Percentiles rank a stretch among this genome's conserved stretches.
These are phyloP conservation scores for Komagataella kurtzmanii DNA, from an alignment of 805 yeast genomes.

Conservation along the genomic window DNA sequence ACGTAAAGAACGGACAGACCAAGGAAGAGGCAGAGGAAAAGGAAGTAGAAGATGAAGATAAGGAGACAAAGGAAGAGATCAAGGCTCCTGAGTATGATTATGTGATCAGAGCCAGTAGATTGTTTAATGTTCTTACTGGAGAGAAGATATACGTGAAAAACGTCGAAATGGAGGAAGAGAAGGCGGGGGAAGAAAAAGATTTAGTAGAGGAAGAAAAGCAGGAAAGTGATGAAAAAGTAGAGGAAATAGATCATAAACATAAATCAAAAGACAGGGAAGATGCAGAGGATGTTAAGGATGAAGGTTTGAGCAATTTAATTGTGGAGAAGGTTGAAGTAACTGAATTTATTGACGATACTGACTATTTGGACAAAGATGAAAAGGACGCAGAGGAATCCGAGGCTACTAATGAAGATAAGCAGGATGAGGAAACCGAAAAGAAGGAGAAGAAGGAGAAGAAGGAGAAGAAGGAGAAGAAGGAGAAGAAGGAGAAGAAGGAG, in stretches of 20 bases:
- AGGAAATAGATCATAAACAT: constrained; percentile 2
- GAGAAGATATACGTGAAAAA: constrained; percentile 18
- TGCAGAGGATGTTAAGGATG: constrained; percentile 1
- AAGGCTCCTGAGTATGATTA: constrained; percentile 21
- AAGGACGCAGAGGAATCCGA: constrained; percentile 3
- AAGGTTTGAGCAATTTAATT: constrained; percentile 15
- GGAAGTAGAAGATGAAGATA: constrained; percentile 2
- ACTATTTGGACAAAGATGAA: constrained; percentile 9
- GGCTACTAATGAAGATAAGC: constrained; percentile 8
- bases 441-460: constrained; percentile 7
- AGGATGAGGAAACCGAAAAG: constrained; percentile 12
- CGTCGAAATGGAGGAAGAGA: constrained; percentile 6
- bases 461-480: constrained; percentile 4
- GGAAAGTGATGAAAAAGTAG: constrained; percentile 2
- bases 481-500: constrained; percentile 6
- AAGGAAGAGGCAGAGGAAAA: constrained; percentile 8
- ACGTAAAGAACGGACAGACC: constrained; percentile 8
- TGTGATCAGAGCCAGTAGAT: constrained; percentile 25
- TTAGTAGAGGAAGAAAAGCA: constrained; percentile 5
- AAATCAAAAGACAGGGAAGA: neutral
- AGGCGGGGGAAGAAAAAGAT: constrained; percentile 5
- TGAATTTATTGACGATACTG: constrained; percentile 17
- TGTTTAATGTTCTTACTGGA: constrained; percentile 21
- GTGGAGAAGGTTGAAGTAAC: constrained; percentile 30
- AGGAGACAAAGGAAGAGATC: constrained; percentile 6